Base-by-base conservation (phyloP, 2,329 filamentous ascomycete genomes). In the Colletotrichum graminicola region DNA sequence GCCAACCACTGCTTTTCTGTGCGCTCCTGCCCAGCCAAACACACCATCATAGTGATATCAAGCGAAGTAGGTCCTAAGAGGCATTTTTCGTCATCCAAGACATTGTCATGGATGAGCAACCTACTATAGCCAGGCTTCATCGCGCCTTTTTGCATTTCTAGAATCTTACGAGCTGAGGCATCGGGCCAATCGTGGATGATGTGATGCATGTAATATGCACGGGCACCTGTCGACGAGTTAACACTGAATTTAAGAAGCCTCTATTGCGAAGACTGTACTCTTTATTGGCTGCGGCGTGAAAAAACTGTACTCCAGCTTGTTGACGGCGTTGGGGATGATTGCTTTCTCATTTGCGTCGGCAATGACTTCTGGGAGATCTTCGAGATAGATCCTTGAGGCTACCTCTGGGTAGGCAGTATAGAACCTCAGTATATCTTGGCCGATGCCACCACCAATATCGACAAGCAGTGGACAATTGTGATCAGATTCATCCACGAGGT, bases 101-200 rank as follows among this genome's bases (percentile, higher is more conserved):
- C 79, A 65, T 80, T 80, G 63, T 84, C 82, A 54, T 81, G 77
- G 43, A 83, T 73, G 29, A 84, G 71, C 3, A 84, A 75, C 12
- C 77, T 77, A 39, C 82, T 79, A 51, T 70, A 70, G 1, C 87
- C 81, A 2, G 84, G 79, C 73, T 84, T 82, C 74, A 88, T 73
- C 51, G 82, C 80, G 1, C 85, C 83, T 0, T 83, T 75, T 41
- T 87, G 76, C 2, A 79, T 81, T 43, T 78, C 80, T 47, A 84
- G 76, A 47, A 87, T 85, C 61, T 77, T 76, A 5, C 79, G 72
- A 6, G 78, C 78, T 55, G 84, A 79, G 26, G 79, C 77, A 63
- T 88, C 86, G 0, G 86, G 81, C 85, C 86, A 88, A 77, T 89
- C 86, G 76, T 89, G 87, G 16, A 89, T 79, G 63, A 89, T 86